Conservation (phyloP, 192 early-diverging fungal species). For the Coemansia guatemalensis region DNA sequence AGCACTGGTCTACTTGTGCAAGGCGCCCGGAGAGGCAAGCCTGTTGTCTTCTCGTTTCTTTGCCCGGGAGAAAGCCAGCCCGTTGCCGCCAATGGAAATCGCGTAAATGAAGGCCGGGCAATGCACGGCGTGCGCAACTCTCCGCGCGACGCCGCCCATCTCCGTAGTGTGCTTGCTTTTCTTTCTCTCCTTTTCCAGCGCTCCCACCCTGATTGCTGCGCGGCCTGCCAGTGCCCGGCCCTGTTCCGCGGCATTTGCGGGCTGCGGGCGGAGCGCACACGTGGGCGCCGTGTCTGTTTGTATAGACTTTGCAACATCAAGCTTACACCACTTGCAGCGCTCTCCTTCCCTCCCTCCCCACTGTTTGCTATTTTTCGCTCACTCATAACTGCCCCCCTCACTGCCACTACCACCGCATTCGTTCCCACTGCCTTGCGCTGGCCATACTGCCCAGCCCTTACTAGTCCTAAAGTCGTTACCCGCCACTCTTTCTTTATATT, state of each 20-base stretch:
- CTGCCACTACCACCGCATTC: constrained; percentile 1
- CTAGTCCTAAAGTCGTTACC: background rate
- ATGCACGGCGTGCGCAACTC: background rate
- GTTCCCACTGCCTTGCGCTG: background rate
- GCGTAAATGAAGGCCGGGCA: constrained; percentile 13
- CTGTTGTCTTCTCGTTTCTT: constrained; percentile 2
- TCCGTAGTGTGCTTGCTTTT: background rate
- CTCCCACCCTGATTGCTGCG: background rate
- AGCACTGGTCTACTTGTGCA: background rate
- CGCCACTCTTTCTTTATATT: background rate
- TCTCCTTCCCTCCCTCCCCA: constrained; percentile 6
- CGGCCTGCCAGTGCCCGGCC: background rate
- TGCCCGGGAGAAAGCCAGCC: background rate
- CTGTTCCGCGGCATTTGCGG: background rate
- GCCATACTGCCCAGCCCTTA: background rate
- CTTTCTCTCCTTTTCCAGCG: background rate
- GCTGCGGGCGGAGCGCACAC: background rate
- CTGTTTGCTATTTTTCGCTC: background rate
- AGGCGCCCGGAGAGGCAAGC: constrained; percentile 4
- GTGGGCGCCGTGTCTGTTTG: background rate
- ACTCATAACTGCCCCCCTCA: background rate
- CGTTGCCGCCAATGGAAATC: background rate
- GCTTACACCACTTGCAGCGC: background rate
- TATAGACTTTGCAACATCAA: background rate
- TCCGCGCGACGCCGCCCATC: background rate